Evolutionary conservation across 345 rosid genomes (phyloP).

Genomic region (Clarkia xantiana): DNA sequence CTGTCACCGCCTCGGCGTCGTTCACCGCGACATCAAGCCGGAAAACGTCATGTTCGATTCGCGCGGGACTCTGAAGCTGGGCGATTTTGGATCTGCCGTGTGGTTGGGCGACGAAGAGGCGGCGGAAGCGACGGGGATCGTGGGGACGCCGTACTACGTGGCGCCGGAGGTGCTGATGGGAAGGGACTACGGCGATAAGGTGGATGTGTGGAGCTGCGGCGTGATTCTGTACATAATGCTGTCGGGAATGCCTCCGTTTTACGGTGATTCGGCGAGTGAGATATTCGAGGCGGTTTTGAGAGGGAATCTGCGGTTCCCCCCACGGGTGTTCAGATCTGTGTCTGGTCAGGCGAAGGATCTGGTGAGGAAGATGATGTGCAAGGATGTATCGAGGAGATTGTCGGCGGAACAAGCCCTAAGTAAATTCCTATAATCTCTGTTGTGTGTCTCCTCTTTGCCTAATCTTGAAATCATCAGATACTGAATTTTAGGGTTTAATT

Average conservation of each 20-base stretch:
- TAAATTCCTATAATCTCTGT: slow-evolving; percentile 13
- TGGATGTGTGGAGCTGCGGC: slow-evolving; percentile 80
- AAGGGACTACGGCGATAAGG: slow-evolving; percentile 53
- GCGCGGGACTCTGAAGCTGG: slow-evolving; percentile 24
- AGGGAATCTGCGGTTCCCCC: slow-evolving; percentile 59
- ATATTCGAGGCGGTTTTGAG: slow-evolving; percentile 56
- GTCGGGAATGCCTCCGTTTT: slow-evolving; percentile 64
- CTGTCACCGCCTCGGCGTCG: slow-evolving; percentile 46
- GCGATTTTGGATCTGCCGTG: slow-evolving; percentile 74
- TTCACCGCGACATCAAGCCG: slow-evolving; percentile 76
- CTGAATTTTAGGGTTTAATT: no score
- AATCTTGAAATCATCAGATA: no score
- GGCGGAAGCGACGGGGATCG: slow-evolving; percentile 31
- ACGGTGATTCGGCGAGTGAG: slow-evolving; percentile 52
- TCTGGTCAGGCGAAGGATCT: slow-evolving; percentile 50
- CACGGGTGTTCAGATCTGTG: slow-evolving; percentile 28
- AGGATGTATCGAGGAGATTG: slow-evolving; percentile 51
- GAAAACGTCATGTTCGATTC: slow-evolving; percentile 53
- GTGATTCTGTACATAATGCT: slow-evolving; percentile 64
- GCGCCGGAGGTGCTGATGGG: slow-evolving; percentile 79
- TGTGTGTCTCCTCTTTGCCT: not conserved
- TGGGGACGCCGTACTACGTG: slow-evolving; percentile 81
- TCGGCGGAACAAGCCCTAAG: slow-evolving; percentile 74
- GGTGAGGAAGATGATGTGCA: slow-evolving; percentile 65
- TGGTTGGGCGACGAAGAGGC: slow-evolving; percentile 18